These are phyloP conservation scores for Dillenia suffruticosa DNA, from an alignment of 164 flowering plant genomes.

Conservation along the genomic window DNA sequence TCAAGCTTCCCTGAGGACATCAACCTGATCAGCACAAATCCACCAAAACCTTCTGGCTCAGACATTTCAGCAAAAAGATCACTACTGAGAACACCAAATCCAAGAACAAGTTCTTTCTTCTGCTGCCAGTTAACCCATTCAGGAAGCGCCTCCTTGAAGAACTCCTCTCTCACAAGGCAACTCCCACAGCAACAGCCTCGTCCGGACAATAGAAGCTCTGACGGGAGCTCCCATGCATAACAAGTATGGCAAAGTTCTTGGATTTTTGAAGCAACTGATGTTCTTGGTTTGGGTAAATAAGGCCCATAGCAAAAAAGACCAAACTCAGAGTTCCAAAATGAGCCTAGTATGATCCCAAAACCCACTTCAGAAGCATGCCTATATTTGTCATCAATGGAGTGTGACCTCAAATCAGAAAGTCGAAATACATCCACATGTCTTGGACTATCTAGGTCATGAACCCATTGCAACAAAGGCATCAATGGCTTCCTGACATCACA, in stretches of 20 bases:
- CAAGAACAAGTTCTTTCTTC: conserved; percentile 52
- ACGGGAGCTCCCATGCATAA: conserved; percentile 80
- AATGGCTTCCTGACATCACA: conserved; percentile 66
- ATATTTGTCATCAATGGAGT: conserved; percentile 20
- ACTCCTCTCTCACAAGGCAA: conserved; percentile 50
- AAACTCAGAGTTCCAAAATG: conserved; percentile 67
- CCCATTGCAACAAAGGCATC: conserved; percentile 71
- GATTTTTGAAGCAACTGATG: conserved; percentile 26
- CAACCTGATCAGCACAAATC: conserved; percentile 63
- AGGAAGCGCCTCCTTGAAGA: conserved; percentile 42
- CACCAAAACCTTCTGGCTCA: conserved; percentile 34
- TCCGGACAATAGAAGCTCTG: conserved; percentile 40
- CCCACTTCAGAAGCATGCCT: conserved; percentile 51
- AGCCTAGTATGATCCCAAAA: conserved; percentile 62
- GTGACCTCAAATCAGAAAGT: conserved; percentile 58
- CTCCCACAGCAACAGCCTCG: conserved; percentile 48
- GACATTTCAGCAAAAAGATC: conserved; percentile 18
- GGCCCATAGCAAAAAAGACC: conserved; percentile 74
- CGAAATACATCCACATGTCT: conserved; percentile 35
- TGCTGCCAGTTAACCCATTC: conserved; percentile 58
- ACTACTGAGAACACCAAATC: conserved; percentile 51
- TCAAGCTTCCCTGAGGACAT: conserved; percentile 76
- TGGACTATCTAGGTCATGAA: conserved; percentile 52
- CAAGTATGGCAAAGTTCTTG: conserved; percentile 26
- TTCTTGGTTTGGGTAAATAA: conserved; percentile 16